These are phyloP conservation scores for Talaromyces amestolkiae DNA, from an alignment of 2,329 filamentous ascomycete genomes.

Conservation along the genomic window DNA sequence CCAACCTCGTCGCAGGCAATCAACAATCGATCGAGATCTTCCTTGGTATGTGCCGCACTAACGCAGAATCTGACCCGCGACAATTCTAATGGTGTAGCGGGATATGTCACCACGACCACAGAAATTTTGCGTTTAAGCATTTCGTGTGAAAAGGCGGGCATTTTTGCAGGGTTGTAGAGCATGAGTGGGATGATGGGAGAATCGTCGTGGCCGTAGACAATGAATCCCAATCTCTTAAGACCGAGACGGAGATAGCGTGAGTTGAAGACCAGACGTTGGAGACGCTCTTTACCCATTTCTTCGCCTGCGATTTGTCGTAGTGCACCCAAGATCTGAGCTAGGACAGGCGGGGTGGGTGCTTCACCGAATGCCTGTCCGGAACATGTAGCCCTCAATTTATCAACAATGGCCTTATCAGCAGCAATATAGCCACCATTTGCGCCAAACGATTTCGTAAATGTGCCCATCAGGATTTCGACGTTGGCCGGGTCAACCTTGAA, in stretches of 20 bases:
- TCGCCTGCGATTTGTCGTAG: conserved; percentile 84
- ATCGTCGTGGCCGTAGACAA: conserved; percentile 92
- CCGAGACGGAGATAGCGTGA: conserved; percentile 90
- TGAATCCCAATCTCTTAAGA: conserved; percentile 88
- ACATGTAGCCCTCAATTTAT: conserved; percentile 80
- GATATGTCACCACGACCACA: conserved; percentile 92
- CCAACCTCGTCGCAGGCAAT: conserved; percentile 89
- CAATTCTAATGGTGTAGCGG: conserved; percentile 86
- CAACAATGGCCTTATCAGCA: conserved; percentile 81
- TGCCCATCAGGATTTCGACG: conserved; percentile 94
- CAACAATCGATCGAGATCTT: conserved; percentile 84
- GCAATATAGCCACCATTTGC: conserved; percentile 94
- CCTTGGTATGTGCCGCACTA: conserved; percentile 91
- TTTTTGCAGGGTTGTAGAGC: conserved; percentile 93
- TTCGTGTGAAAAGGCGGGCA: conserved; percentile 93
- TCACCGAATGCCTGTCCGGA: conserved; percentile 82
- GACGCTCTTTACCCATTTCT: conserved; percentile 71
- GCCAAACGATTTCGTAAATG: conserved; percentile 92
- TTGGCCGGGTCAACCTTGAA: conserved; percentile 81
- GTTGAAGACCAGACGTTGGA: conserved; percentile 94
- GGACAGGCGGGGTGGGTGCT: conserved; percentile 76
- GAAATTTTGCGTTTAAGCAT: conserved; percentile 96
- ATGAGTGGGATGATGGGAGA: conserved; percentile 90
- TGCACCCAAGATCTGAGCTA: conserved; percentile 83
- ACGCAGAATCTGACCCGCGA: conserved; percentile 91